Evolutionary conservation across 768 basidiomycete species (phyloP).

Genomic region (Cystobasidiopsis lactophilus): DNA sequence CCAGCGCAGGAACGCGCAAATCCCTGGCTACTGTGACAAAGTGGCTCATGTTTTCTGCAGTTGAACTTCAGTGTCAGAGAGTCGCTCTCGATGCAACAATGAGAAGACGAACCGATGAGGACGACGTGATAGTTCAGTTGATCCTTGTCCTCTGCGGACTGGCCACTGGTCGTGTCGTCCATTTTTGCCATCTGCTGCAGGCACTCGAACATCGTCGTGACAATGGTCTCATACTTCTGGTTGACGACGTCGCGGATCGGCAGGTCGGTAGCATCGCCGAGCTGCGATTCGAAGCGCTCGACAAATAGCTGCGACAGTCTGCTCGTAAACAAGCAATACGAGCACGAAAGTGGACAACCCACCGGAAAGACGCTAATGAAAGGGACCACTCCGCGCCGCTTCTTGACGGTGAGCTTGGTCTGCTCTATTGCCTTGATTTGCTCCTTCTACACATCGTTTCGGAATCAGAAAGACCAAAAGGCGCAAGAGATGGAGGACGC

Average conservation of each 20-base stretch:
- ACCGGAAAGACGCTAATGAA: conserved; percentile 84
- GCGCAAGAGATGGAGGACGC: conserved; percentile 37
- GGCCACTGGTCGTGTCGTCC: conserved; percentile 42
- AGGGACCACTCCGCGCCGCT: conserved; percentile 70
- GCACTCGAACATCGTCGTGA: conserved; percentile 73
- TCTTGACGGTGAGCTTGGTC: conserved; percentile 76
- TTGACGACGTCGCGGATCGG: conserved; percentile 61
- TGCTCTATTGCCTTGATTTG: conserved; percentile 73
- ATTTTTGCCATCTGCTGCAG: conserved; percentile 90
- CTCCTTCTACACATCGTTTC: conserved; percentile 38
- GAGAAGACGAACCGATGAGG: conserved; percentile 48
- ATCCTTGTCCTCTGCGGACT: conserved; percentile 66
- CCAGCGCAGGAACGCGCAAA: conserved; percentile 43
- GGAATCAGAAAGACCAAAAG: not conserved
- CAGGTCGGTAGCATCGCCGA: conserved; percentile 47
- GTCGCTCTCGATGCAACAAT: not conserved
- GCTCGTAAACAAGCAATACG: not conserved
- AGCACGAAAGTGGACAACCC: not conserved
- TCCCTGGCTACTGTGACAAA: conserved; percentile 63
- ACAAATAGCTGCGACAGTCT: conserved; percentile 35
- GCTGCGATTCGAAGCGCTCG: conserved; percentile 57
- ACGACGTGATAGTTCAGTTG: conserved; percentile 92
- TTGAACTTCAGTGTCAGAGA: not conserved
- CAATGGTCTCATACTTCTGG: conserved; percentile 63
- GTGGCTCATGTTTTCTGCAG: conserved; percentile 82